phyloP scores from a whole-genome alignment of 129 eudicot species.

The Chrysanthemum lavandulifolium region DNA sequence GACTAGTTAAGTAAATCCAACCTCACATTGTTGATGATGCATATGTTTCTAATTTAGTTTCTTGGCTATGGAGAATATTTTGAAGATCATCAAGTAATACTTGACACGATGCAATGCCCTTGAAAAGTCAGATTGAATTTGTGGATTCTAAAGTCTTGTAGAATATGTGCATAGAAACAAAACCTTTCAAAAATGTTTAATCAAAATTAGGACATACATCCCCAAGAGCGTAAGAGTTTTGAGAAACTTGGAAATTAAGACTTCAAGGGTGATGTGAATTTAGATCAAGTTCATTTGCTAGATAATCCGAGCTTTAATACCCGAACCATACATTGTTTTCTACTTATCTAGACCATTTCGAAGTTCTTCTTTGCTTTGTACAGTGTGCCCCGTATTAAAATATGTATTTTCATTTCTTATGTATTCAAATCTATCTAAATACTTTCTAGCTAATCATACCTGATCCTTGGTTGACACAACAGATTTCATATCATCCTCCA shows the following conservation, averaged over 20 bases:
- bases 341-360: conserved; percentile 54
- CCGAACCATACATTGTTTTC: conserved; percentile 77
- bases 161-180: background rate
- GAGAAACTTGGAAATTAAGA: conserved; percentile 75
- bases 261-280: conserved; percentile 69
- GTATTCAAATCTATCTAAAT: too few relatives aligned
- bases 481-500: too few relatives aligned
- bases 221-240: conserved; percentile 80
- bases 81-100: conserved; percentile 70
- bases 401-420: too few relatives aligned
- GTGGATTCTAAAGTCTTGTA: conserved; percentile 36
- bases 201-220: background rate
- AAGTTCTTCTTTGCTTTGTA: conserved; percentile 88
- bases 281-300: conserved; percentile 77
- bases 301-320: conserved; percentile 68
- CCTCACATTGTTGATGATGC: too few relatives aligned
- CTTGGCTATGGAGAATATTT: conserved; percentile 10
- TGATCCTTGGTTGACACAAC: too few relatives aligned
- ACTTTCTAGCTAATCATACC: too few relatives aligned
- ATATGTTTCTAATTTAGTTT: too few relatives aligned
- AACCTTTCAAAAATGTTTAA: background rate
- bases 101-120: conserved; percentile 72
- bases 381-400: too few relatives aligned
- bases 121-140: conserved; percentile 43
- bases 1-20: too few relatives aligned